phyloP scores from a whole-genome alignment of 768 basidiomycete species.

The Collybia nuda region DNA sequence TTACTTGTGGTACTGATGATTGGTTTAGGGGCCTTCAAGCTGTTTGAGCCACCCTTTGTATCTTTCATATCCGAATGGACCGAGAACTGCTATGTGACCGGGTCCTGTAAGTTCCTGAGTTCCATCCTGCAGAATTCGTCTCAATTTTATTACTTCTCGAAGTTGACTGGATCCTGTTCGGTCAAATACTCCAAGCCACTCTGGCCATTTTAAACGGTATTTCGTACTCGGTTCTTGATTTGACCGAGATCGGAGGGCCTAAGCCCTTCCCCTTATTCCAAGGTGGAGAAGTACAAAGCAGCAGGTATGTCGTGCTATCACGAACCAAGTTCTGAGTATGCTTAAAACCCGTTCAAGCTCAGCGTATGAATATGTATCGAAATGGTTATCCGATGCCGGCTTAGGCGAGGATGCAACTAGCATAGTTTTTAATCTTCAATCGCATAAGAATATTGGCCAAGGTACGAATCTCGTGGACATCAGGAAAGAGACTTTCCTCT shows the following conservation, averaged over 20 bases:
- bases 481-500: not conserved
- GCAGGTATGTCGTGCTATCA: slow-evolving; percentile 3
- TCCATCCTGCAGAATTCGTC: not conserved
- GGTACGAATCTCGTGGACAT: slow-evolving; percentile 25
- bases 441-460: slow-evolving; percentile 43
- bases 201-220: slow-evolving; percentile 40
- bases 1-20: slow-evolving; percentile 4
- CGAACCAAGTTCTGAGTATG: not conserved
- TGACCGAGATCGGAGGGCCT: slow-evolving; percentile 25
- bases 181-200: slow-evolving; percentile 39
- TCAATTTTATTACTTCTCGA: not conserved
- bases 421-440: slow-evolving; percentile 40
- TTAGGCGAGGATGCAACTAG: slow-evolving; percentile 27
- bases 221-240: slow-evolving; percentile 21
- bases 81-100: slow-evolving; percentile 37
- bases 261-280: slow-evolving; percentile 32
- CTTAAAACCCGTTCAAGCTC: slow-evolving; percentile 28
- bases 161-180: slow-evolving; percentile 63
- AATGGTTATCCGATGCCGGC: slow-evolving; percentile 37
- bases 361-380: slow-evolving; percentile 34
- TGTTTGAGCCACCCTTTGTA: slow-evolving; percentile 37
- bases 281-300: slow-evolving; percentile 17
- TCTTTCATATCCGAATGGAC: slow-evolving; percentile 47
- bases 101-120: slow-evolving; percentile 42
- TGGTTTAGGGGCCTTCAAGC: slow-evolving; percentile 35